Percentiles rank a stretch among this genome's conserved stretches.
These are phyloP conservation scores for Pyronema omphalodes DNA, from an alignment of 495 filamentous ascomycete genomes.

Conservation along the genomic window DNA sequence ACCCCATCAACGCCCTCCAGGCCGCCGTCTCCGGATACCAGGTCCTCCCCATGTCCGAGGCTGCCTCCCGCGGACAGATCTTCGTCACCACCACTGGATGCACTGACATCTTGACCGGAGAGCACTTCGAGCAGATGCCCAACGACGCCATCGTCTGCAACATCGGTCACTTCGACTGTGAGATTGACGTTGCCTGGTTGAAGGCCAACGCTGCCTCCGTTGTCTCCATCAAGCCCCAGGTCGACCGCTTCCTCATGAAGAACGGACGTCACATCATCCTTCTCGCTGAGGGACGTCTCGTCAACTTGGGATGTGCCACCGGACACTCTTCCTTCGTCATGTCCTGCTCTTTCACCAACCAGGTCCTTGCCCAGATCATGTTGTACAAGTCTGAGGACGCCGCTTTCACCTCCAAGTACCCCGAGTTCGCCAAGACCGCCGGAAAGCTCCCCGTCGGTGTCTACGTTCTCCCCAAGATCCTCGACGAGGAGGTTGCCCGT, in stretches of 20 bases:
- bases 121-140: constrained; percentile 92
- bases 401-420: constrained; percentile 78
- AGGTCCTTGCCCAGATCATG: constrained; percentile 98
- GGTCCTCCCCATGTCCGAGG: constrained; percentile 96
- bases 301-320: constrained; percentile 97
- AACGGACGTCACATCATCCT: constrained; percentile 95
- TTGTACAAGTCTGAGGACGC: constrained; percentile 83
- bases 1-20: constrained; percentile 99
- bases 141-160: constrained; percentile 99
- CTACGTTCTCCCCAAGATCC: constrained; percentile 94
- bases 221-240: constrained; percentile 99
- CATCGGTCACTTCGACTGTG: constrained; percentile 99
- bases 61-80: constrained; percentile 73
- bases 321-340: constrained; percentile 98
- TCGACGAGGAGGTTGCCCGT: constrained; percentile 92
- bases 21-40: constrained; percentile 93
- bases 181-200: constrained; percentile 99
- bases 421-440: constrained; percentile 76
- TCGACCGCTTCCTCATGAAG: constrained; percentile 89
- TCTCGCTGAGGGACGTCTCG: constrained; percentile 91
- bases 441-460: constrained; percentile 81
- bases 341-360: constrained; percentile 99
- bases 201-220: constrained; percentile 85
- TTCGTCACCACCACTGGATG: constrained; percentile 99
- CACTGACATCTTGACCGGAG: constrained; percentile 82